Percentiles rank a stretch among this genome's conserved stretches.
Evolutionary conservation across 192 early-diverging fungal genomes (phyloP).

Genomic region (Kickxella alabastrina): DNA sequence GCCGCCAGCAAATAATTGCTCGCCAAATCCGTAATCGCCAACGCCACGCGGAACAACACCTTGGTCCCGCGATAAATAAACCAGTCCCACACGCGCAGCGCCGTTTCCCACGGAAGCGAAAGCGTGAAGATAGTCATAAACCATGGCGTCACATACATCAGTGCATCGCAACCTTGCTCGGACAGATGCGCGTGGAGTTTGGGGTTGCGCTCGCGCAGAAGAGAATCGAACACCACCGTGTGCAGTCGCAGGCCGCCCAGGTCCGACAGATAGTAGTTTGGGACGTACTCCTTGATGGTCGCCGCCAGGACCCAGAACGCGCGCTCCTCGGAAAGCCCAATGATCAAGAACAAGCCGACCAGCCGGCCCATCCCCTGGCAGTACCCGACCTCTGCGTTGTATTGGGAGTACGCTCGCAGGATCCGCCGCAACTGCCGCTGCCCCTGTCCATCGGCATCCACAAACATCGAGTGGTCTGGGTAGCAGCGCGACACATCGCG

Average conservation of each 20-base stretch:
- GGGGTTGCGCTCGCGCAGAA: slow-evolving; percentile 66
- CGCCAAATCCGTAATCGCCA: slow-evolving; percentile 68
- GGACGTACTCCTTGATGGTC: slow-evolving; percentile 68
- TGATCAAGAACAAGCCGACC: slow-evolving; percentile 88
- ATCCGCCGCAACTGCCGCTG: slow-evolving; percentile 76
- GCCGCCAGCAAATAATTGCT: slow-evolving; percentile 63
- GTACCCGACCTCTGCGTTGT: slow-evolving; percentile 83
- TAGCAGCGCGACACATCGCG: slow-evolving; percentile 84
- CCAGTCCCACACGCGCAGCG: slow-evolving; percentile 89
- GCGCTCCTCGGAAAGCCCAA: slow-evolving; percentile 74
- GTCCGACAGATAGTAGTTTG: slow-evolving; percentile 73
- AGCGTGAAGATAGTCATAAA: slow-evolving; percentile 89
- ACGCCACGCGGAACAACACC: slow-evolving; percentile 73
- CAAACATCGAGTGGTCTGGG: slow-evolving; percentile 82
- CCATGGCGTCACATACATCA: slow-evolving; percentile 94
- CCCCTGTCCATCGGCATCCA: slow-evolving; percentile 61
- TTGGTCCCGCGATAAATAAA: slow-evolving; percentile 78
- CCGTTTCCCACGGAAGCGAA: slow-evolving; percentile 82
- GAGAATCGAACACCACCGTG: slow-evolving; percentile 74
- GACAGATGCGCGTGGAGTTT: slow-evolving; percentile 67
- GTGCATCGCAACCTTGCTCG: slow-evolving; percentile 69
- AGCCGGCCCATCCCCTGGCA: slow-evolving; percentile 96
- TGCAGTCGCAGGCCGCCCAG: slow-evolving; percentile 75
- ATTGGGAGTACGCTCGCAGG: slow-evolving; percentile 81
- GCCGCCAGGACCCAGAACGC: slow-evolving; percentile 85